Conservation (phyloP, 2,329 filamentous ascomycete species). For the Phialophora expanda region DNA sequence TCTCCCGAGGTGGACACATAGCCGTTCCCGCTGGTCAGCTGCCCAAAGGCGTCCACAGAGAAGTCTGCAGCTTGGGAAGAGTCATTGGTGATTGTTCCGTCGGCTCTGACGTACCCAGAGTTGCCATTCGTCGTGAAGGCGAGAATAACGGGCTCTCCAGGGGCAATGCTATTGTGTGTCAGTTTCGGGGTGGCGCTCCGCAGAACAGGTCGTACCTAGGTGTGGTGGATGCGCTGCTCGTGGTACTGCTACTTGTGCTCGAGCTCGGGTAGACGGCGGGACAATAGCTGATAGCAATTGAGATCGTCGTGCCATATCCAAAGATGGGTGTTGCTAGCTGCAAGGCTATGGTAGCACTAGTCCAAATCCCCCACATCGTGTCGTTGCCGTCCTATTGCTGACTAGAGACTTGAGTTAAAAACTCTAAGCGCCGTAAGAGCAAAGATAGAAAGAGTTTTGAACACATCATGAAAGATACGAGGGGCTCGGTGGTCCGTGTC, state of each 20-base stretch:
- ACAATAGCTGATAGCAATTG: slow-evolving; percentile 30
- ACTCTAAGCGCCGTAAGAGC: not conserved
- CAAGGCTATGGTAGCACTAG: slow-evolving; percentile 17
- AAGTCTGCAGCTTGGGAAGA: slow-evolving; percentile 23
- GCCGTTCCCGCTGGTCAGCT: slow-evolving; percentile 25
- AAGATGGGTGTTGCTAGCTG: slow-evolving; percentile 17
- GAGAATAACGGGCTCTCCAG: slow-evolving; percentile 16
- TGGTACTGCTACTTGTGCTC: slow-evolving; percentile 15
- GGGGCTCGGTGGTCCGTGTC: slow-evolving; percentile 23
- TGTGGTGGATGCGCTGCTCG: slow-evolving; percentile 11
- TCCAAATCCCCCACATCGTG: slow-evolving; percentile 23
- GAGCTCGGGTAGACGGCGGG: slow-evolving; percentile 30
- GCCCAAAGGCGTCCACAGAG: slow-evolving; percentile 25
- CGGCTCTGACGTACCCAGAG: slow-evolving; percentile 21
- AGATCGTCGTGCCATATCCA: slow-evolving; percentile 34
- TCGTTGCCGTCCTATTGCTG: not conserved
- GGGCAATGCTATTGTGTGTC: slow-evolving; percentile 8
- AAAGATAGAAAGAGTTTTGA: not conserved
- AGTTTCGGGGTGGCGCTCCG: not conserved
- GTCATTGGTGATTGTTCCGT: slow-evolving; percentile 31
- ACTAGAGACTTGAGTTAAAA: slow-evolving; percentile 1
- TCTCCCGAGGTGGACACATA: slow-evolving; percentile 32
- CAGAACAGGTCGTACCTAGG: slow-evolving; percentile 24
- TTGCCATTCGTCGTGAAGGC: slow-evolving; percentile 18
- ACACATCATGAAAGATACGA: not conserved